Percentiles rank a stretch among this genome's conserved stretches.
Conservation (phyloP, 768 basidiomycete species). For the Russula abietina region DNA sequence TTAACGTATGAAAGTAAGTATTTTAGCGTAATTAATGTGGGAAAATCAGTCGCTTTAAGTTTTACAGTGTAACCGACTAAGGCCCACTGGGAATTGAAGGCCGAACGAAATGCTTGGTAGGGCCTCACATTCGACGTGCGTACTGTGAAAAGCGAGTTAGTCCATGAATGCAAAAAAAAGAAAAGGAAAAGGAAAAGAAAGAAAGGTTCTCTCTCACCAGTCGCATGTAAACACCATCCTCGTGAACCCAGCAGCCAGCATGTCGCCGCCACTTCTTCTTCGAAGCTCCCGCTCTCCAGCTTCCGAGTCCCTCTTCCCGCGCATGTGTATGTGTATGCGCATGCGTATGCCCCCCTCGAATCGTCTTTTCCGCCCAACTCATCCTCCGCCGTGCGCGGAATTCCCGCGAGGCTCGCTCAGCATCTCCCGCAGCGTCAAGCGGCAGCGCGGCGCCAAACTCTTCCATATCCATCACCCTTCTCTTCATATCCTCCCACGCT, state of each 20-base stretch:
- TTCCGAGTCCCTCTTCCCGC: not conserved
- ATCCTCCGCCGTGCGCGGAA: constrained; percentile 7
- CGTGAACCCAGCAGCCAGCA: constrained; percentile 6
- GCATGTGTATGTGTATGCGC: too few relatives aligned
- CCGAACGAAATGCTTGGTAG: not conserved
- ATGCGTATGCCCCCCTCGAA: not conserved
- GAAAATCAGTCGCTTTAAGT: too few relatives aligned
- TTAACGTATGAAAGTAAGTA: too few relatives aligned
- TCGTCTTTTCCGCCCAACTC: not conserved
- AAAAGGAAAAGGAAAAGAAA: too few relatives aligned
- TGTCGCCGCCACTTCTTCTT: constrained; percentile 8
- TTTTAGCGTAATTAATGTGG: too few relatives aligned
- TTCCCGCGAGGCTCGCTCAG: not conserved
- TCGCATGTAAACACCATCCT: constrained; percentile 5
- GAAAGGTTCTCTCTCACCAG: not conserved
- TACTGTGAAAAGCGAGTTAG: not conserved
- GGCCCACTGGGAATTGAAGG: not conserved
- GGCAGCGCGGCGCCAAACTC: constrained; percentile 9
- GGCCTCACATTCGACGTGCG: not conserved
- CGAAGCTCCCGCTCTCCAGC: not conserved
- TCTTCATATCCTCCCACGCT: constrained; percentile 16
- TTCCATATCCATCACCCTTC: constrained; percentile 17
- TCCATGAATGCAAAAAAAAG: not conserved
- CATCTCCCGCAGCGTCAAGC: not conserved
- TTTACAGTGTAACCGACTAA: too few relatives aligned